These are phyloP conservation scores for Nicotiana noctiflora DNA, from an alignment of 257 asterid species.

Conservation along the genomic window DNA sequence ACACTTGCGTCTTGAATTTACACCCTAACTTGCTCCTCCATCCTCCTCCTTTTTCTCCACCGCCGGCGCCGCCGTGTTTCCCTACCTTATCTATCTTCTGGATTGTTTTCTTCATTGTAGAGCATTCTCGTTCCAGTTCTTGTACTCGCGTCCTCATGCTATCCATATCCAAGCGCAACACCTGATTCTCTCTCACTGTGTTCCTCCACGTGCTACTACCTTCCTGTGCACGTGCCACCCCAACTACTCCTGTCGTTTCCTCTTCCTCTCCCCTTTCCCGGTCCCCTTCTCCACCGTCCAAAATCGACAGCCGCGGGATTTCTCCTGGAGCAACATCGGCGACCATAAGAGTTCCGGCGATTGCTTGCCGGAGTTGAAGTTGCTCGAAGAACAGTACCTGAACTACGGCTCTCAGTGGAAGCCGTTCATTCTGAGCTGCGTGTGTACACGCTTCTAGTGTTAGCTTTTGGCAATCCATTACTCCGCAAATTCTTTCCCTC, in stretches of 20 bases:
- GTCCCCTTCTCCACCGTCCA: conserved; percentile 17
- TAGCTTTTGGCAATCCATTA: conserved; percentile 84
- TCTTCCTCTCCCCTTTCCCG: conserved; percentile 18
- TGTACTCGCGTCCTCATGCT: conserved; percentile 82
- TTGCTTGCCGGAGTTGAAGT: conserved; percentile 96
- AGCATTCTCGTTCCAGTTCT: conserved; percentile 79
- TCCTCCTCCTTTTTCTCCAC: conserved; percentile 15
- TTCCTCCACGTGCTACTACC: conserved; percentile 54
- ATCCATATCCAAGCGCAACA: conserved; percentile 75
- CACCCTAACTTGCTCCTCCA: conserved; percentile 82
- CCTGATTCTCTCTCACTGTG: conserved; percentile 82
- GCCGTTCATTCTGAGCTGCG: conserved; percentile 95
- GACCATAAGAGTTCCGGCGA: conserved; percentile 60
- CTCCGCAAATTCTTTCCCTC: conserved; percentile 70
- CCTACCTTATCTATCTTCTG: conserved; percentile 52
- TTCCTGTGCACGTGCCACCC: conserved; percentile 20
- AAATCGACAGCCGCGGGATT: conserved; percentile 14
- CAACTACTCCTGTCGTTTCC: conserved; percentile 13
- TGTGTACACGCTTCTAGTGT: conserved; percentile 97
- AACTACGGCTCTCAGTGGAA: conserved; percentile 89
- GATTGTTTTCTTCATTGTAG: conserved; percentile 66
- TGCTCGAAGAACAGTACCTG: conserved; percentile 96
- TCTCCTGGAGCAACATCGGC: conserved; percentile 35
- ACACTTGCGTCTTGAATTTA: conserved; percentile 85
- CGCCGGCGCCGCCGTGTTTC: conserved; percentile 16